Conservation (phyloP, 768 basidiomycete genomes). For the Lactarius deliciosus region DNA sequence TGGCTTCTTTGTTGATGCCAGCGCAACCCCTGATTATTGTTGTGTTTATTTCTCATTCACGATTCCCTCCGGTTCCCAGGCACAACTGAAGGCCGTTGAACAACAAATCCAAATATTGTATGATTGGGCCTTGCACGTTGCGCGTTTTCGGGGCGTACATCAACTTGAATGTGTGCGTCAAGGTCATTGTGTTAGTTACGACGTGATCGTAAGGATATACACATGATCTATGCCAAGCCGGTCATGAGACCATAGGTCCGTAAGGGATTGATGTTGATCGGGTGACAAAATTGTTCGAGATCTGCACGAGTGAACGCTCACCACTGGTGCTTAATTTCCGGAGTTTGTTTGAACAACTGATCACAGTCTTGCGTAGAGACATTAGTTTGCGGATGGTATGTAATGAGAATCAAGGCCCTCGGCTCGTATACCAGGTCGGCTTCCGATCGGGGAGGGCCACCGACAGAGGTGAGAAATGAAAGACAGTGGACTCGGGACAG, state of each 20-base stretch:
- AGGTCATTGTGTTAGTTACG: not conserved
- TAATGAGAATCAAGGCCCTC: not conserved
- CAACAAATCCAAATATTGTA: constrained; percentile 9
- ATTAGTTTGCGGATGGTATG: not conserved
- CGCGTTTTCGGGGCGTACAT: constrained; percentile 8
- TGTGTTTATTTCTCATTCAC: constrained; percentile 2
- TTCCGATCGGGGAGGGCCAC: not conserved
- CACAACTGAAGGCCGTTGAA: constrained; percentile 4
- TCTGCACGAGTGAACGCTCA: not conserved
- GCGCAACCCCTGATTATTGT: not conserved
- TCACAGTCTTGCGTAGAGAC: not conserved
- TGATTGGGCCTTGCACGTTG: not conserved
- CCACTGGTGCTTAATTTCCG: not conserved
- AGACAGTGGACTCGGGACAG: not conserved
- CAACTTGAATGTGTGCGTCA: not conserved
- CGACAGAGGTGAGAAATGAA: not conserved
- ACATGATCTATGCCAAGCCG: not conserved
- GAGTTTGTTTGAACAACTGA: not conserved
- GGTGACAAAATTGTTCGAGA: not conserved
- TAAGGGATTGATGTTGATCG: not conserved
- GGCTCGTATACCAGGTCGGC: not conserved
- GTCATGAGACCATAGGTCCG: not conserved
- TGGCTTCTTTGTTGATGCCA: not conserved
- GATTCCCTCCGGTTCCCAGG: not conserved
- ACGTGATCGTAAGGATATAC: not conserved